Conservation (phyloP, 768 basidiomycete species). For the Pisolithus marmoratus region DNA sequence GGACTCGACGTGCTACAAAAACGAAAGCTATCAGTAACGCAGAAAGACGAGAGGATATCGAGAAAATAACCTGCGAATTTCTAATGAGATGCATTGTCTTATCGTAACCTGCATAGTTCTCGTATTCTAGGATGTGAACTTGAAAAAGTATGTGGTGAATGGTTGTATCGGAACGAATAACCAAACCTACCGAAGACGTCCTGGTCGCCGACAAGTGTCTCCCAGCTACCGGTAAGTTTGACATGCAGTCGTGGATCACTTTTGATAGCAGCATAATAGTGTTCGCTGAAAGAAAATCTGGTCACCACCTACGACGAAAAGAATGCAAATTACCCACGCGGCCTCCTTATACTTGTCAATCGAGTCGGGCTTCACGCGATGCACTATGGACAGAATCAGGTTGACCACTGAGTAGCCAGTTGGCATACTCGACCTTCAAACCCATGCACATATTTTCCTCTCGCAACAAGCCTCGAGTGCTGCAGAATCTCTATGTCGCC, state of each 20-base stretch:
- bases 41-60: neutral
- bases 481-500: slow-evolving; percentile 73
- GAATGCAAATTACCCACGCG: slow-evolving; percentile 50
- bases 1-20: slow-evolving; percentile 52
- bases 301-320: slow-evolving; percentile 1
- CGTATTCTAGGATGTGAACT: slow-evolving; percentile 85
- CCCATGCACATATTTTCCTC: slow-evolving; percentile 92
- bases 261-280: slow-evolving; percentile 78
- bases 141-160: neutral
- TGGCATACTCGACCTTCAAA: slow-evolving; percentile 57
- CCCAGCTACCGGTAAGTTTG: slow-evolving; percentile 93
- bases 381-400: slow-evolving; percentile 43
- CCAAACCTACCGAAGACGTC: slow-evolving; percentile 66
- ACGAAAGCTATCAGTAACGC: neutral
- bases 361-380: slow-evolving; percentile 79
- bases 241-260: slow-evolving; percentile 68
- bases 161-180: slow-evolving; percentile 16
- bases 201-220: slow-evolving; percentile 82
- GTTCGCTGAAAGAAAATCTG: slow-evolving; percentile 46
- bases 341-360: slow-evolving; percentile 82
- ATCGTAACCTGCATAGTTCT: slow-evolving; percentile 89
- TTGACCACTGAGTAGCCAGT: neutral
- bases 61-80: slow-evolving; percentile 53
- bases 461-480: slow-evolving; percentile 83
- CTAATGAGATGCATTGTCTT: slow-evolving; percentile 59